Percentiles rank a stretch among this genome's conserved stretches.
Conservation (phyloP, 23 red algal genomes). For the Gracilaria caudata region DNA sequence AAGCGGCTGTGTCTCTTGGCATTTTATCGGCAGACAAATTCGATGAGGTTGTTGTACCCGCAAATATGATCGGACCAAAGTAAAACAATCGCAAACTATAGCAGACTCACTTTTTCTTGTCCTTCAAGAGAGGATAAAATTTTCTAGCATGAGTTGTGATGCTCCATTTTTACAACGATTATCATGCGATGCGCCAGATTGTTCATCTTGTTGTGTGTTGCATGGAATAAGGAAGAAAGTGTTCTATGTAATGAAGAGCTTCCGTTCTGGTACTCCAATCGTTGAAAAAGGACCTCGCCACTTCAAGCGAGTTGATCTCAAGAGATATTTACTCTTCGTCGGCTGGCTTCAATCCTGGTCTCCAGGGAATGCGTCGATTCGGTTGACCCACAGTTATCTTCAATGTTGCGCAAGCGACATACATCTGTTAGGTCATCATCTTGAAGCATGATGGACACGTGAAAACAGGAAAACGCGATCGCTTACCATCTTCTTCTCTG, state of each 20-base stretch:
- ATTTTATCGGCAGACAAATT: slow-evolving; percentile 79
- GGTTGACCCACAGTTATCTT: slow-evolving; percentile 22
- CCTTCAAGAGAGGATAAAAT: neutral
- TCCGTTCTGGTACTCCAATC: neutral
- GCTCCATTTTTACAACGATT: neutral
- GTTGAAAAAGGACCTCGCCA: neutral
- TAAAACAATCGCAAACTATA: slow-evolving; percentile 26
- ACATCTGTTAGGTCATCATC: neutral
- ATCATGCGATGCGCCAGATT: neutral
- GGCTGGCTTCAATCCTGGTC: slow-evolving; percentile 39
- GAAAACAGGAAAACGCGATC: neutral
- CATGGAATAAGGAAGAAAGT: too few relatives aligned
- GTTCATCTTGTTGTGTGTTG: neutral
- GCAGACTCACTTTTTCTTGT: neutral
- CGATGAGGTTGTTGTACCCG: slow-evolving; percentile 85
- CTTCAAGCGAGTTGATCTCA: neutral
- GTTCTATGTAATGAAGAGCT: too few relatives aligned
- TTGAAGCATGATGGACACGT: neutral
- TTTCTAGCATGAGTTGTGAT: neutral
- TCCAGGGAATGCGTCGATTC: slow-evolving; percentile 56
- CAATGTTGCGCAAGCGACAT: neutral
- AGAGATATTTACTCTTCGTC: neutral
- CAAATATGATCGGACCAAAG: slow-evolving; percentile 91
- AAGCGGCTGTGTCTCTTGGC: slow-evolving; percentile 73
- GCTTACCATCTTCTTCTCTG: slow-evolving; percentile 65